Percentiles rank a stretch among this genome's conserved stretches.
phyloP scores from a whole-genome alignment of 164 flowering plant species.

The Stephania yunnanensis region DNA sequence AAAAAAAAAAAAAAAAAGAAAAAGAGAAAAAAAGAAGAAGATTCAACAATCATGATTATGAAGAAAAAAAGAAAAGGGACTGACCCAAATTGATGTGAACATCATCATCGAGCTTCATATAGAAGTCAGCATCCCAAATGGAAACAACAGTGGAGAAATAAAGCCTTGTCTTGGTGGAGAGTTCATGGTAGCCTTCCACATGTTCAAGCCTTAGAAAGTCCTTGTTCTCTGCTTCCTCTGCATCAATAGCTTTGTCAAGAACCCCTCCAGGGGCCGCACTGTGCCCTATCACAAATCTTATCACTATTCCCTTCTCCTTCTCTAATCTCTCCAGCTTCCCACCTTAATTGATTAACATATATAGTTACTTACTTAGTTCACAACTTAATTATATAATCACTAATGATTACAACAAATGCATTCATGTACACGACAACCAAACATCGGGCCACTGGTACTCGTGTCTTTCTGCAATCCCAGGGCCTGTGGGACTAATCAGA shows the following conservation, averaged over 20 bases:
- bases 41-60: neutral
- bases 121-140: slow-evolving; percentile 84
- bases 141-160: slow-evolving; percentile 63
- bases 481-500: no score
- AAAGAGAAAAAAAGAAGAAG: no score
- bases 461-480: no score
- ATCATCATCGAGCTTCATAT: slow-evolving; percentile 83
- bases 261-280: slow-evolving; percentile 60
- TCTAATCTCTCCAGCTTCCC: slow-evolving; percentile 49
- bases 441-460: no score
- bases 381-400: neutral
- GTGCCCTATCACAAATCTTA: slow-evolving; percentile 81
- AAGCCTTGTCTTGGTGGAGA: slow-evolving; percentile 68
- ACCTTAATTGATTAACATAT: slow-evolving; percentile 28
- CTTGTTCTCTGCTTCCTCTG: slow-evolving; percentile 48
- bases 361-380: no score
- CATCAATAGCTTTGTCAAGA: slow-evolving; percentile 57
- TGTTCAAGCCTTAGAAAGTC: slow-evolving; percentile 74
- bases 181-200: slow-evolving; percentile 77
- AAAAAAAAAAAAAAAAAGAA: no score
- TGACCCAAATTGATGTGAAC: slow-evolving; percentile 69
- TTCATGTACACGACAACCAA: no score
- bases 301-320: slow-evolving; percentile 68
- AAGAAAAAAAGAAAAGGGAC: neutral
- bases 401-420: neutral